These are phyloP conservation scores for Macadamia integrifolia DNA, from an alignment of 164 flowering plant species.

Conservation along the genomic window DNA sequence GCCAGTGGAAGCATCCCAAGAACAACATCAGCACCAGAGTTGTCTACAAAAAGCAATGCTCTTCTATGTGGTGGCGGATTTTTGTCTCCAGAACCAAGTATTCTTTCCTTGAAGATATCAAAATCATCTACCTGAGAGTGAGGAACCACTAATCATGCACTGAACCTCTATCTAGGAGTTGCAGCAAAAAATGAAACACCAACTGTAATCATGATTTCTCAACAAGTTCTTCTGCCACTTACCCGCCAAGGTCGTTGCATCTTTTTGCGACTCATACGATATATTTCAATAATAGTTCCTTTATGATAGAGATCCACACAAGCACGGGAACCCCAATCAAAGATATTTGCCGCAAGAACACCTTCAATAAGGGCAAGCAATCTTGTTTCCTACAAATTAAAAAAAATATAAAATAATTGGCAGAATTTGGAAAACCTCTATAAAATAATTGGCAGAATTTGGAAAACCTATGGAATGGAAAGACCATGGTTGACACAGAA, in stretches of 20 bases:
- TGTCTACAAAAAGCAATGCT: constrained; percentile 97
- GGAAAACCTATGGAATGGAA: background rate
- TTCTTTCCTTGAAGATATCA: constrained; percentile 75
- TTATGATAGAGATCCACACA: constrained; percentile 98
- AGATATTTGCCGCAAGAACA: constrained; percentile 98
- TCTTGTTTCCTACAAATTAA: constrained; percentile 64
- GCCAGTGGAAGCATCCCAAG: constrained; percentile 99
- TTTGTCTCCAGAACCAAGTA: constrained; percentile 67
- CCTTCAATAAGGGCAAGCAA: constrained; percentile 88
- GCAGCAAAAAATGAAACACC: too few relatives aligned
- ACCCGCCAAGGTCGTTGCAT: constrained; percentile 99
- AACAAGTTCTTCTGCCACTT: constrained; percentile 18
- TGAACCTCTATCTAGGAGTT: too few relatives aligned
- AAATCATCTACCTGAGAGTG: constrained; percentile 88
- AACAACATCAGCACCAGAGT: constrained; percentile 93
- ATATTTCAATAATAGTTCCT: constrained; percentile 96
- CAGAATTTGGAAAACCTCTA: background rate
- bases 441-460: constrained; percentile 3
- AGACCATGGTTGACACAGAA: background rate
- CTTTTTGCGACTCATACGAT: constrained; percentile 95
- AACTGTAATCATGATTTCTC: background rate
- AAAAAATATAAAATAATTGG: constrained; percentile 8
- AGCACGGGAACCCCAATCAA: constrained; percentile 99
- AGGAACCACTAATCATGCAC: too few relatives aligned
- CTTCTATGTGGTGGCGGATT: constrained; percentile 61